A percentile compares a stretch with the other conserved stretches of the same genome.
Evolutionary conservation across 805 yeast genomes (phyloP).

Genomic region (Lipomyces starkeyi): DNA sequence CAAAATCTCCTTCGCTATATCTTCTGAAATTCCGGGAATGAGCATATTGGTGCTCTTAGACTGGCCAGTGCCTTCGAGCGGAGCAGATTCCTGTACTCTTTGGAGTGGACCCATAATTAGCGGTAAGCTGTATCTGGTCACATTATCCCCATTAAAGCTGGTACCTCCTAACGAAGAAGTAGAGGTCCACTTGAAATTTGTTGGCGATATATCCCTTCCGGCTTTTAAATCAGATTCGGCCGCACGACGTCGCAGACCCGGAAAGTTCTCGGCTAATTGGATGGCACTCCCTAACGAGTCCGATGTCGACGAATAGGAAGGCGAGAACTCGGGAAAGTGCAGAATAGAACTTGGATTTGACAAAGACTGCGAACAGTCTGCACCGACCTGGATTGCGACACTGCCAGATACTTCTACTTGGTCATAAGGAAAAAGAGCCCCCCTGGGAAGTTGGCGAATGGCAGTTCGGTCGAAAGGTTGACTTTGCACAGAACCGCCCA

Average conservation of each 20-base stretch:
- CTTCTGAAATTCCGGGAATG: slow-evolving; percentile 36
- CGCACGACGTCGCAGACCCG: slow-evolving; percentile 13
- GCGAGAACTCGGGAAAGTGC: slow-evolving; percentile 5
- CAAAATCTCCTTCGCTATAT: slow-evolving; percentile 50
- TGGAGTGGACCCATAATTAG: neutral
- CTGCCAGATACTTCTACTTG: neutral
- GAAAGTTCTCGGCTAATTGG: neutral
- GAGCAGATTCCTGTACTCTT: neutral
- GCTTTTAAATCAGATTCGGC: slow-evolving; percentile 1
- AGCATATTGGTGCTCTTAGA: slow-evolving; percentile 12
- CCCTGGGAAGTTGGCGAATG: neutral
- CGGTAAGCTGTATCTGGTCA: slow-evolving; percentile 13
- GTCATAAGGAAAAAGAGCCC: neutral
- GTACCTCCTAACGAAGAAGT: slow-evolving; percentile 6
- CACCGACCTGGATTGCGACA: neutral
- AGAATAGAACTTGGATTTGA: neutral
- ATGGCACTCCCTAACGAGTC: slow-evolving; percentile 4
- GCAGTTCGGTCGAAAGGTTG: neutral
- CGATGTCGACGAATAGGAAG: neutral
- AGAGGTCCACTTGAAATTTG: slow-evolving; percentile 7
- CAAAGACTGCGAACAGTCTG: neutral
- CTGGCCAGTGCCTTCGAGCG: neutral
- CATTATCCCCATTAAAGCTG: neutral
- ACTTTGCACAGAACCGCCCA: neutral
- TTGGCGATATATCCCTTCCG: slow-evolving; percentile 1